Conservation (phyloP, 225 moss, liverwort and hornwort genomes). For the Antitrichia curtipendula region DNA sequence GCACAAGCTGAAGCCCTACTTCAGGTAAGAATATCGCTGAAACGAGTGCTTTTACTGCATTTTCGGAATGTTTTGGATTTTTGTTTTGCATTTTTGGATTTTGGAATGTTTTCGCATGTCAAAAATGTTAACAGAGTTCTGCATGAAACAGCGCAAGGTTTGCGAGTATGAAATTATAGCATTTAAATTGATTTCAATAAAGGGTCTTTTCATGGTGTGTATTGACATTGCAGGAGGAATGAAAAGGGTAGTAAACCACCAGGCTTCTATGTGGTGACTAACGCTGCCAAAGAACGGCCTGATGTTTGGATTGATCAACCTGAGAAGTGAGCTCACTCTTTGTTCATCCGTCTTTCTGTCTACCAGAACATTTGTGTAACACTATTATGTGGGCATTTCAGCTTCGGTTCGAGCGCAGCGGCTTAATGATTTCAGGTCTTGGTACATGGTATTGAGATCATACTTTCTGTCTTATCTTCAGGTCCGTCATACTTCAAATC, state of each 20-base stretch:
- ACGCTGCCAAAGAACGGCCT: slow-evolving; percentile 73
- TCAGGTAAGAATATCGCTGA: slow-evolving; percentile 30
- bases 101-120: background rate
- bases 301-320: slow-evolving; percentile 95
- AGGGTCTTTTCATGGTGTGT: background rate
- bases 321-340: slow-evolving; percentile 43
- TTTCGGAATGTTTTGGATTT: background rate
- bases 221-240: slow-evolving; percentile 30
- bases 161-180: background rate
- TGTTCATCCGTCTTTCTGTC: background rate
- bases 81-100: background rate
- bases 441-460: background rate
- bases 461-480: slow-evolving; percentile 3
- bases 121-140: background rate
- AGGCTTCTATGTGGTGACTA: slow-evolving; percentile 58
- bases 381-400: background rate
- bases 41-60: background rate
- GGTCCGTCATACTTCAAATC: slow-evolving; percentile 84
- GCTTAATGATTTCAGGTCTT: background rate
- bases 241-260: slow-evolving; percentile 75
- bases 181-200: background rate
- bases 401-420: background rate
- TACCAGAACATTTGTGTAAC: background rate
- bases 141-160: background rate
- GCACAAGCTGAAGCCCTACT: slow-evolving; percentile 75